phyloP scores from a whole-genome alignment of 345 rosid species.

The Citrus medica region DNA sequence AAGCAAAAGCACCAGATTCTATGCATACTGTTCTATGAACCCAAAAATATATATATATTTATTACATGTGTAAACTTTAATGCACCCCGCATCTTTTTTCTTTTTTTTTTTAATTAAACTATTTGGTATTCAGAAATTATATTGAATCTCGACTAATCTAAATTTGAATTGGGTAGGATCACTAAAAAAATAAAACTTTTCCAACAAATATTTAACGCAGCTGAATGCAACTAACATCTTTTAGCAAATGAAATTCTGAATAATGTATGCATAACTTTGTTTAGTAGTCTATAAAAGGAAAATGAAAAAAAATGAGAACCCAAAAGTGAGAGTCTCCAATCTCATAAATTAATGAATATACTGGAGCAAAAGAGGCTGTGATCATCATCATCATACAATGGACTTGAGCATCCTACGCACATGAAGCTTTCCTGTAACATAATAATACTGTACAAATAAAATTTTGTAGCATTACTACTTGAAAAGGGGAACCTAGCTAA shows the following conservation, averaged over 20 bases:
- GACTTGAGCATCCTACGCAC: slow-evolving; percentile 8
- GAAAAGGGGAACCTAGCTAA: not conserved
- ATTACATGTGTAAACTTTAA: not conserved
- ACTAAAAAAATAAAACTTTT: rapidly evolving
- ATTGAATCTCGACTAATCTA: rapidly evolving
- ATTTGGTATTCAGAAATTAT: rapidly evolving
- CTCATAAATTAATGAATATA: not conserved
- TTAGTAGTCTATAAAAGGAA: not conserved
- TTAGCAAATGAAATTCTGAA: too few species aligned
- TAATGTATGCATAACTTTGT: not conserved
- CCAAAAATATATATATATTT: too few species aligned
- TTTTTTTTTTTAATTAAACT: too few species aligned
- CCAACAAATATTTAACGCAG: rapidly evolving
- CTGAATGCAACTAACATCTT: not conserved
- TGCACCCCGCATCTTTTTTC: not conserved
- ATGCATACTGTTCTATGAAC: not conserved
- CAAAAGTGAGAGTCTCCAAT: not conserved
- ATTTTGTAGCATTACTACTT: not conserved
- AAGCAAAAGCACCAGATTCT: not conserved
- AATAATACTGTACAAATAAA: not conserved
- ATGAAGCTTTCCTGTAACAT: not conserved
- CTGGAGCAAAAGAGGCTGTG: not conserved
- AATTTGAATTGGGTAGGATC: rapidly evolving
- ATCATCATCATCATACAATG: slow-evolving; percentile 7
- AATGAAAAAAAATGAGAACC: not conserved